These are phyloP conservation scores for Porphyrellus sp. DNA, from an alignment of 1,284 basidiomycete genomes.

Conservation along the genomic window DNA sequence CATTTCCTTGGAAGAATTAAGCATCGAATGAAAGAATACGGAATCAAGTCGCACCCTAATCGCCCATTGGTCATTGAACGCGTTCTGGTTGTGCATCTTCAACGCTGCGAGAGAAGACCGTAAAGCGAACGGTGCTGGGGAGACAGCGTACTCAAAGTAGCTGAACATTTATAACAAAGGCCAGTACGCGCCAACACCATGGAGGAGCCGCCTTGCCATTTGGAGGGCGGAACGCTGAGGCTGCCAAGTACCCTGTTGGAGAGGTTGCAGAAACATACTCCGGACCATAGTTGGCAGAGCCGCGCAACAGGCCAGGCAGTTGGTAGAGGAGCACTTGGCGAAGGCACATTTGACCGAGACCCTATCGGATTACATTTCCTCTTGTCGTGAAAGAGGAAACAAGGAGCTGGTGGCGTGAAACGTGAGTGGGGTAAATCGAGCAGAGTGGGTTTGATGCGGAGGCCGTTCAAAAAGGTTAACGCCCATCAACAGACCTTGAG, in stretches of 20 bases:
- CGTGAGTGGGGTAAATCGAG: background rate
- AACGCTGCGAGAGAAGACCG: background rate
- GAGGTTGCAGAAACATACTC: background rate
- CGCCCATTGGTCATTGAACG: conserved; percentile 1
- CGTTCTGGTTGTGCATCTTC: background rate
- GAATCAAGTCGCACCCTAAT: background rate
- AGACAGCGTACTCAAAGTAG: background rate
- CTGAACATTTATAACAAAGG: conserved; percentile 13
- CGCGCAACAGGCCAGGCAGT: background rate
- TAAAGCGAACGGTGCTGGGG: background rate
- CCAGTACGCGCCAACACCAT: conserved; percentile 3
- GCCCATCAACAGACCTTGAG: background rate
- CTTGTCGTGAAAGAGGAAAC: background rate
- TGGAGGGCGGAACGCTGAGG: background rate
- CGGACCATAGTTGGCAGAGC: conserved; percentile 1
- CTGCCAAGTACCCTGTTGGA: background rate
- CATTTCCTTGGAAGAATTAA: background rate
- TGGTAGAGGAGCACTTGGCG: conserved; percentile 5
- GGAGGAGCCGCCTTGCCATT: background rate
- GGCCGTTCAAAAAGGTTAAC: too few relatives aligned
- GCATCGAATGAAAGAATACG: background rate
- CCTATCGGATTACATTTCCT: background rate
- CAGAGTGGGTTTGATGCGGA: background rate
- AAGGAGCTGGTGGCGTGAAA: background rate
- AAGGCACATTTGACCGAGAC: background rate